phyloP scores from a whole-genome alignment of 2,329 filamentous ascomycete species.

The Zasmidium citrigriseum region DNA sequence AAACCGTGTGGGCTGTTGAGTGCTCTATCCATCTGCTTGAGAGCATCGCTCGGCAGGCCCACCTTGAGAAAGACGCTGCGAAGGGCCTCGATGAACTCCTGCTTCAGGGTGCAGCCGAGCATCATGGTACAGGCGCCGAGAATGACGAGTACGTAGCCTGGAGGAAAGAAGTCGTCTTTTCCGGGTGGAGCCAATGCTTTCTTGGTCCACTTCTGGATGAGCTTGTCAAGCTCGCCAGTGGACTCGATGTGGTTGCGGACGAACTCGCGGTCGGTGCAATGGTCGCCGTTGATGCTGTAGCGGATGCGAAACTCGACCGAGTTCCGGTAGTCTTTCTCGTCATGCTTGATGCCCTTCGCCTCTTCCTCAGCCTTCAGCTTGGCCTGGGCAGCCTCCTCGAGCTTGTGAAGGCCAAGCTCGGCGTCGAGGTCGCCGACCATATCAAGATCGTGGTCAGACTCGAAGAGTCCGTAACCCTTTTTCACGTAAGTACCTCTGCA shows the following conservation, averaged over 20 bases:
- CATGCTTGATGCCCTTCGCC: not conserved
- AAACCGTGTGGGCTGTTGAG: conserved; percentile 10
- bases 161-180: not conserved
- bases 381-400: not conserved
- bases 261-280: not conserved
- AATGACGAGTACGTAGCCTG: conserved; percentile 14
- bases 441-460: conserved; percentile 21
- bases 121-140: conserved; percentile 16
- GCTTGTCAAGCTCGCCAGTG: not conserved
- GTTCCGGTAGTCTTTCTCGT: not conserved
- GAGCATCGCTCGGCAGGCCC: conserved; percentile 8
- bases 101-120: conserved; percentile 13
- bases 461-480: conserved; percentile 10
- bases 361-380: not conserved
- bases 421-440: not conserved
- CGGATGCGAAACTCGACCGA: not conserved
- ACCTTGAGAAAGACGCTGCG: conserved; percentile 8
- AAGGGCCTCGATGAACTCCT: conserved; percentile 7
- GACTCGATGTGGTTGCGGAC: conserved; percentile 3
- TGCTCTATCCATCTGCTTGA: conserved; percentile 12
- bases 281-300: not conserved
- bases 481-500: too few relatives aligned
- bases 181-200: not conserved
- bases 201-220: conserved; percentile 1
- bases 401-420: conserved; percentile 6